Base-by-base conservation (phyloP, 345 rosid genomes). In the Leavenworthia alabamica region DNA sequence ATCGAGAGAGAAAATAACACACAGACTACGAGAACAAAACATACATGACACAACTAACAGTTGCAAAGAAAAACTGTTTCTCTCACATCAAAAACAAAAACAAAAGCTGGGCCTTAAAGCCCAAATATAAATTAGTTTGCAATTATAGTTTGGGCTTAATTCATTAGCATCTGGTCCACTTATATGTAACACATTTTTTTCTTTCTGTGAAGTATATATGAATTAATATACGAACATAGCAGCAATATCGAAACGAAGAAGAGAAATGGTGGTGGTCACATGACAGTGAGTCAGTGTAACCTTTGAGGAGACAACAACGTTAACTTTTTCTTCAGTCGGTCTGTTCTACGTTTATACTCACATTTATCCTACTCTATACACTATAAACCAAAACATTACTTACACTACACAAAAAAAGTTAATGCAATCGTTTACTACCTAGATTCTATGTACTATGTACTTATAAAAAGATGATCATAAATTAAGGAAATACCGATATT, bases 251-350 rank as follows among this genome's bases (percentile, higher is more conserved):
- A n/a, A 17, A 39, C 8, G 27, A 8, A 6, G 3, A 44, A 62
- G 35, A 54, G 32, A 23, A 70, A 56, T 62, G 64, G 64, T 55
- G 29, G 64, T 47, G 64, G 64, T 56, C 74, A 70, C 47, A 15
- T 49, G 65, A 71, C 47, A 49, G 70, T 40, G 54, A 63, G 39
- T 48, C 1, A 49, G 43, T 50, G 70, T 71, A 56, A 71, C 70
- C 65, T 71, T 71, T 71, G 22, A 14, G 70, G 70, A 64, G 65
- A 71, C 75, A 71, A 40, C 60, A 71, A 71, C 52, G 53, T 56
- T 63, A 48, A 22, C 53, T 56, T 70, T 70, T 46, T 41, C 31
- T 62, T 39, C 44, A 24, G 39, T 32, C 40, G 74, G 74, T 62
- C 63, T 39, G 44, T 40, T 56, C 39, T 62, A n/a, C n/a, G n/a